Conservation (phyloP, 306 rosid genomes). For the Sicyos edulis region DNA sequence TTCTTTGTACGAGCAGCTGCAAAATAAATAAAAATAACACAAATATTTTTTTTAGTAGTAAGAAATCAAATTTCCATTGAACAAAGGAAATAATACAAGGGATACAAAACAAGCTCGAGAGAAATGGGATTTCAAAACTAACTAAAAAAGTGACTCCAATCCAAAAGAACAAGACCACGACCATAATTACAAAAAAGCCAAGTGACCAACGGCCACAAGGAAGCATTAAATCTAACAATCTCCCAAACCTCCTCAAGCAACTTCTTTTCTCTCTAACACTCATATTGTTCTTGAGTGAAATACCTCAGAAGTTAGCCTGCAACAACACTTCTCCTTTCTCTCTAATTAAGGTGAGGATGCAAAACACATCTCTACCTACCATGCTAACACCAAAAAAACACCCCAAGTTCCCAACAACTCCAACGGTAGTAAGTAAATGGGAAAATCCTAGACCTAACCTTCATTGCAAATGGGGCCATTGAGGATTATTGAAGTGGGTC, state of each 20-base stretch:
- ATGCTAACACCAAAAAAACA: neutral
- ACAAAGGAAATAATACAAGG: no score
- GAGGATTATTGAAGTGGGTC: neutral
- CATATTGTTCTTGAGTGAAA: neutral
- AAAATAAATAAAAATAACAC: slow-evolving; percentile 25
- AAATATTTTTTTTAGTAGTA: no score
- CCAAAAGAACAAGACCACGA: no score
- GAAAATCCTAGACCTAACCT: neutral
- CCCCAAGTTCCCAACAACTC: neutral
- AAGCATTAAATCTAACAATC: neutral
- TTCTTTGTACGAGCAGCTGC: slow-evolving; percentile 96
- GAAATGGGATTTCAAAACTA: no score
- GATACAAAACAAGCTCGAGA: no score
- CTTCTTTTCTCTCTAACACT: neutral
- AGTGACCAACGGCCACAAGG: no score
- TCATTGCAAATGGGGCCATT: neutral
- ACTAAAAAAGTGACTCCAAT: no score
- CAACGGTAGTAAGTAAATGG: neutral
- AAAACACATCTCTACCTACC: neutral
- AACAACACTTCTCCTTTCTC: neutral
- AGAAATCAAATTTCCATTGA: no score
- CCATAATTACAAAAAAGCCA: no score
- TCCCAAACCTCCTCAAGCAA: neutral
- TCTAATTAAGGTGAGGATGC: neutral
- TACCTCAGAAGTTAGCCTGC: no score